These are phyloP conservation scores for Saturnispora mendoncae DNA, from an alignment of 805 yeast species.

Conservation along the genomic window DNA sequence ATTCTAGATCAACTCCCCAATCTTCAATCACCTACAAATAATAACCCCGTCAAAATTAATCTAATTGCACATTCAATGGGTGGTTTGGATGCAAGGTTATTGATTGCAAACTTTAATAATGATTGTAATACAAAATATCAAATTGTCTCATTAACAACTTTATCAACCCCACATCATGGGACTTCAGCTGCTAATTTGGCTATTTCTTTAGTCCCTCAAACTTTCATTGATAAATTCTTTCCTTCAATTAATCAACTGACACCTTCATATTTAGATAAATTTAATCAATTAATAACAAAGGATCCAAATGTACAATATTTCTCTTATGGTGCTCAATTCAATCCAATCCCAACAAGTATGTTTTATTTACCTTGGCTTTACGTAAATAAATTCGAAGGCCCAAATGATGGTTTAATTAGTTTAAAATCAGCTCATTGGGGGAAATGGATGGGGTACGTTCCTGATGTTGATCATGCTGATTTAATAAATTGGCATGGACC, in stretches of 20 bases:
- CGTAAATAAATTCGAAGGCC: conserved; percentile 41
- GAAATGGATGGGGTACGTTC: conserved; percentile 65
- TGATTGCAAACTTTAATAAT: conserved; percentile 49
- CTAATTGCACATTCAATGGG: conserved; percentile 92
- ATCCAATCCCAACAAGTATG: conserved; percentile 52
- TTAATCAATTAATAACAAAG: conserved; percentile 45
- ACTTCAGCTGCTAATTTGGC: conserved; percentile 73
- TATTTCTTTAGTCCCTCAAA: conserved; percentile 24
- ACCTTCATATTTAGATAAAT: conserved; percentile 39
- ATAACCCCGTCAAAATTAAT: conserved; percentile 47
- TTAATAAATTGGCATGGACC: conserved; percentile 73
- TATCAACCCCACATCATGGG: conserved; percentile 86
- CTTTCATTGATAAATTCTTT: conserved; percentile 17
- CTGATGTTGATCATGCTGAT: conserved; percentile 77
- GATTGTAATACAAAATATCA: conserved; percentile 33
- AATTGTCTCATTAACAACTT: conserved; percentile 70
- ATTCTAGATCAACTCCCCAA: conserved; percentile 29
- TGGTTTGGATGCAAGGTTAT: conserved; percentile 74
- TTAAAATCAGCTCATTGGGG: conserved; percentile 81
- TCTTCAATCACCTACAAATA: conserved; percentile 17
- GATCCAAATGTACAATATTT: conserved; percentile 61
- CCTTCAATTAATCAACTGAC: conserved; percentile 58
- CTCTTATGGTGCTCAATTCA: conserved; percentile 73
- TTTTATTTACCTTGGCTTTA: conserved; percentile 59
- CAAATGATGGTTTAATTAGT: conserved; percentile 83